phyloP scores from a whole-genome alignment of 371 early-diverging fungal genomes.

The Mortierella sp. region DNA sequence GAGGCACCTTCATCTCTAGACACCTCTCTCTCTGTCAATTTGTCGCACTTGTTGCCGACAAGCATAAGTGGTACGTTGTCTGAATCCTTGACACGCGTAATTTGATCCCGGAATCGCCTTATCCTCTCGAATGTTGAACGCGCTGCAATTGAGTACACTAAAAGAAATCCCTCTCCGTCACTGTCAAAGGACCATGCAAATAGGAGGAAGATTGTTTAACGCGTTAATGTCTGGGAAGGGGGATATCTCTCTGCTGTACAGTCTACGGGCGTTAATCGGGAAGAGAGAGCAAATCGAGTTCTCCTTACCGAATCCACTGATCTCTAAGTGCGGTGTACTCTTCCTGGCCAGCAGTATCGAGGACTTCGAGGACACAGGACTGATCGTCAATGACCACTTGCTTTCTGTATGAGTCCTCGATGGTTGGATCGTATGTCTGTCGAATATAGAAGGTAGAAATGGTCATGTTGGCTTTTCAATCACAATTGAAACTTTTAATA shows the following conservation, averaged over 20 bases:
- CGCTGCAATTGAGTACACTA: constrained; percentile 91
- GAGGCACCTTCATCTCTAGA: constrained; percentile 81
- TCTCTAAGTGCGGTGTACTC: constrained; percentile 90
- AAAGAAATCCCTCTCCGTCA: constrained; percentile 91
- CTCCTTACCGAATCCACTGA: constrained; percentile 89
- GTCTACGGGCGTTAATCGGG: no score
- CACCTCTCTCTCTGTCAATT: constrained; percentile 81
- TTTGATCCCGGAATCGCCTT: constrained; percentile 85
- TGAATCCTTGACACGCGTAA: constrained; percentile 85
- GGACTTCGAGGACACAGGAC: constrained; percentile 92
- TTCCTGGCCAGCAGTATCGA: constrained; percentile 96
- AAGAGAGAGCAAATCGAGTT: background rate
- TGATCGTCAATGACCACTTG: constrained; percentile 97
- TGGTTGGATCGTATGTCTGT: constrained; percentile 96
- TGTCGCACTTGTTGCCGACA: constrained; percentile 95
- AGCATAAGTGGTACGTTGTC: constrained; percentile 88
- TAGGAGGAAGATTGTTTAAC: background rate
- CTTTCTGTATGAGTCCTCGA: constrained; percentile 95
- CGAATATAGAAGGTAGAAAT: no score
- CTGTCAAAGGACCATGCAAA: constrained; percentile 38
- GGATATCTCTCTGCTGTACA: no score
- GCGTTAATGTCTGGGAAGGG: background rate
- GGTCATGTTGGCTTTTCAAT: no score
- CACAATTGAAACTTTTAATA: no score
- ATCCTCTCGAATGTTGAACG: constrained; percentile 89